Evolutionary conservation across 345 rosid genomes (phyloP).

Genomic region (Moricandia moricandioides): DNA sequence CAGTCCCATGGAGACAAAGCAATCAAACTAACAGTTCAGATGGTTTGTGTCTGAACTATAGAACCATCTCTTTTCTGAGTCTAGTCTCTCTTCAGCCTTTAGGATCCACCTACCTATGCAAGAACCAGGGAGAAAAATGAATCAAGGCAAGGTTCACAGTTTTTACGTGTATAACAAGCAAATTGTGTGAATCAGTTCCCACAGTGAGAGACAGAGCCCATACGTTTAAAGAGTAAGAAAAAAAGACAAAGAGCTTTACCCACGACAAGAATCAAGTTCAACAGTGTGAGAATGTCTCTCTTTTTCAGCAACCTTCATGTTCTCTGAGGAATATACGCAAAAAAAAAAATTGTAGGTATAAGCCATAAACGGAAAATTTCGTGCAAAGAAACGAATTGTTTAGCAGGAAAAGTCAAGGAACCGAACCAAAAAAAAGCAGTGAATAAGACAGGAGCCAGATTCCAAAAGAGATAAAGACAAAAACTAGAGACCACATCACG

Average conservation of each 20-base stretch:
- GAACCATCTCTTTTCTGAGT: not conserved
- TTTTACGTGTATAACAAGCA: not conserved
- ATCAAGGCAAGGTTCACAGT: not conserved
- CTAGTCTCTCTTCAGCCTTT: constrained; percentile 4
- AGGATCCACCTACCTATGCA: not conserved
- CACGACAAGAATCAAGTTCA: constrained; percentile 12
- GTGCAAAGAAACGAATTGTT: not conserved
- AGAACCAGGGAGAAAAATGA: not conserved
- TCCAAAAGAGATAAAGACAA: not conserved
- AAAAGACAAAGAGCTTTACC: constrained; percentile 8
- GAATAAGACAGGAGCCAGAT: constrained; percentile 5
- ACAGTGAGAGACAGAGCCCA: constrained; percentile 4
- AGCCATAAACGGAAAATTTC: not conserved
- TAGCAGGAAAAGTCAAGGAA: not conserved
- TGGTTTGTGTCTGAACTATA: not conserved
- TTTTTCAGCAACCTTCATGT: constrained; percentile 21
- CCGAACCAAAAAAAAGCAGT: not conserved
- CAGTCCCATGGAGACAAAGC: constrained; percentile 25
- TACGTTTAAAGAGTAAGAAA: not conserved
- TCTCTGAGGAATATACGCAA: constrained; percentile 27
- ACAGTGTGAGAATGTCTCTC: constrained; percentile 1
- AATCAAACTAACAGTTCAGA: constrained; percentile 7
- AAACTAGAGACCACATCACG: not conserved
- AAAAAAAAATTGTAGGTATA: constrained; percentile 6
- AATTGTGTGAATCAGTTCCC: not conserved